Base-by-base conservation (phyloP, 306 rosid genomes). In the Corylus avellana region DNA sequence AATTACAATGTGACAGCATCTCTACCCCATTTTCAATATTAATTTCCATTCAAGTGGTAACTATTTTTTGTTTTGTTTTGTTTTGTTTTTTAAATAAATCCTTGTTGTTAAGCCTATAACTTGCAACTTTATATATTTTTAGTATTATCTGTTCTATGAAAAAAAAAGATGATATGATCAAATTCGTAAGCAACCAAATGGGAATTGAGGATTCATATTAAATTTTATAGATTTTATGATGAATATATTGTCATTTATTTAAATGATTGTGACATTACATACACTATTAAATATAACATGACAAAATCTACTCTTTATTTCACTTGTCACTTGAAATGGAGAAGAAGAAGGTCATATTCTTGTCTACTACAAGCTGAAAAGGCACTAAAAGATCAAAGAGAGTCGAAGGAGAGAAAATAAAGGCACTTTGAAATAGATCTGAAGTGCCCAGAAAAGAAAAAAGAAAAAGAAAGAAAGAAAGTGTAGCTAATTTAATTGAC, bases 401-500 rank as follows among this genome's bases (percentile, higher is more conserved):
- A 78, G 73, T 64, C 61, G 48, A 48, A 48, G 10, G 12, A 53
- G 49, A 56, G 61, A 32, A 62, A 50, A 74, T 61, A 11, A 64
- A 62, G 80, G 78, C 56, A 70, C 77, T 78, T 78, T 76, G 18
- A 69, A 32, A 80, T 42, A 54, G 80, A 74, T 62, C 25, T 49
- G 7, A 73, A 27, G 35, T 17, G 25, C 44, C 44, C 5, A 39
- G 4, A 39, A 39, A 39, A 39, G 44, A 39, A 39, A 39, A 39
- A 4, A 39, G 39, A 35, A 35, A 35, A 35, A 3, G 4, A 35
- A 35, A 35, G 39, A 35, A 35, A 35, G 4, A 39, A 22, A 22
- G 25, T 0, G 20, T 10, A 20, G 22, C 5, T 9, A 57, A 18
- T 57, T 57, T 0, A 57, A 18, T 57, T 57, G 29, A 22, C 9